Evolutionary conservation across 129 eudicot genomes (phyloP), one percentile per base, ranked within the genome.

Genomic region (Flaveria sonorensis): DNA sequence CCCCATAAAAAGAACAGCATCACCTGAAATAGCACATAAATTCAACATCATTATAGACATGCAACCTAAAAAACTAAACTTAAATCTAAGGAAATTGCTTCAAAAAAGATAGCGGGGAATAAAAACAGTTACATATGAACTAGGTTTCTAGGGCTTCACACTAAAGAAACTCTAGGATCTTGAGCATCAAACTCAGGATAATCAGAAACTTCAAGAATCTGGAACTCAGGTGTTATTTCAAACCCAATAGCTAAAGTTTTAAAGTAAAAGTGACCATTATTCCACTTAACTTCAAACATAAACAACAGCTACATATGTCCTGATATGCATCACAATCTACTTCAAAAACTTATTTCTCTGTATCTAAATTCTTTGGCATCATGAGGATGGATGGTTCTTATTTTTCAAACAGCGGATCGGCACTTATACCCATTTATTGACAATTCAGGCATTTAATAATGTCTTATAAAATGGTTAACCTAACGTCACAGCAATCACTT

Each of bases 1-100:
- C 91, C 97, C 99, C 99, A 95, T 43, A 89, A 70, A 74, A 95
- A 71, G 84, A 95, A 95, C 70, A 95, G 81, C 70, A 95, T 69
- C 72, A 88, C 97, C 99, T 95, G 95, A 40, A 85, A 82, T 73
- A 50, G 79, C 70, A 62, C 71, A 70, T 55, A 36, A 11, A 76
- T 79, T 71, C 60, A 74, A 51, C 64, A 74, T 45, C 40, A 48
- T 12, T 53, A 42, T 67, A 72, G 21, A 61, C 28, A 64, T 4
- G 63, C 23, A 64, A 66, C 19, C 53, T 24, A 10, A 6, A 12
- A 70, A 78, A 30, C 53, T 70, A 70, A 21, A 42, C 43, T 66
- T 70, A 19, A 61, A 59, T 60, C 66, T 20, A 65, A 70, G 9
- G 55, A 67, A 39, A 16, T 11, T 40, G 14, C 67, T 21, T 63